phyloP scores from a whole-genome alignment of 2,329 filamentous ascomycete genomes.

The Tympanopsis confertula region DNA sequence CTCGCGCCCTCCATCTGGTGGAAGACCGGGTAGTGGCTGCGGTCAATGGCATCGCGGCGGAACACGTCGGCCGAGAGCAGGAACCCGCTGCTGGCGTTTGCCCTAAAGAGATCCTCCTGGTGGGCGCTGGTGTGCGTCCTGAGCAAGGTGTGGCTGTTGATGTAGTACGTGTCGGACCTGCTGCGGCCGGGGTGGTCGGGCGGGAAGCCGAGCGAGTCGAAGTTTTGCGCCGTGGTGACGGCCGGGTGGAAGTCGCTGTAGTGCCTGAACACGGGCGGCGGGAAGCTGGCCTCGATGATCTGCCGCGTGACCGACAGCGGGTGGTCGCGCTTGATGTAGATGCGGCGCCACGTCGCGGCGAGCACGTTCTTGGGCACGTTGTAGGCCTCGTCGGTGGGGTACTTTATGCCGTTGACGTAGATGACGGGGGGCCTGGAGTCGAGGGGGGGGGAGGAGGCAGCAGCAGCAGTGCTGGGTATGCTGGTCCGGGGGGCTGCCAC shows the following conservation, averaged over 20 bases:
- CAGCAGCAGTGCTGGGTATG: background rate
- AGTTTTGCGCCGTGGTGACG: slow-evolving; percentile 78
- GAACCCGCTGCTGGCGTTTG: slow-evolving; percentile 65
- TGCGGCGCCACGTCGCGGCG: slow-evolving; percentile 58
- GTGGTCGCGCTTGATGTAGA: slow-evolving; percentile 88
- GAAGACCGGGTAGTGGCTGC: slow-evolving; percentile 90
- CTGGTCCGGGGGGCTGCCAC: too few relatives aligned
- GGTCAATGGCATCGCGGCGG: slow-evolving; percentile 84
- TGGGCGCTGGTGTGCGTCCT: slow-evolving; percentile 93
- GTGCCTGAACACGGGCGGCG: slow-evolving; percentile 57
- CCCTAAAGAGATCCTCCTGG: slow-evolving; percentile 70
- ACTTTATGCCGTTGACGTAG: slow-evolving; percentile 50
- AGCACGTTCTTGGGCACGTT: slow-evolving; percentile 72
- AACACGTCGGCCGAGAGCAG: slow-evolving; percentile 96
- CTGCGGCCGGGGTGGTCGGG: slow-evolving; percentile 76
- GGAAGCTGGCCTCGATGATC: slow-evolving; percentile 84
- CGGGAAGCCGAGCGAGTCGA: slow-evolving; percentile 91
- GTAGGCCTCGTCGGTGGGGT: slow-evolving; percentile 68
- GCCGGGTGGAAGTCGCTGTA: slow-evolving; percentile 74
- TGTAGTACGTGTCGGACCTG: slow-evolving; percentile 87
- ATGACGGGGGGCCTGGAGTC: slow-evolving; percentile 23
- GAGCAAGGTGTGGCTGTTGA: slow-evolving; percentile 73
- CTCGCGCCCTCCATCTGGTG: slow-evolving; percentile 96
- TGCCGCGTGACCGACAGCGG: slow-evolving; percentile 82
- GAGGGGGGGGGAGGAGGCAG: slow-evolving; percentile 3